Base-by-base conservation (phyloP, 192 early-diverging fungal genomes). In the Backusella tarrabulga region DNA sequence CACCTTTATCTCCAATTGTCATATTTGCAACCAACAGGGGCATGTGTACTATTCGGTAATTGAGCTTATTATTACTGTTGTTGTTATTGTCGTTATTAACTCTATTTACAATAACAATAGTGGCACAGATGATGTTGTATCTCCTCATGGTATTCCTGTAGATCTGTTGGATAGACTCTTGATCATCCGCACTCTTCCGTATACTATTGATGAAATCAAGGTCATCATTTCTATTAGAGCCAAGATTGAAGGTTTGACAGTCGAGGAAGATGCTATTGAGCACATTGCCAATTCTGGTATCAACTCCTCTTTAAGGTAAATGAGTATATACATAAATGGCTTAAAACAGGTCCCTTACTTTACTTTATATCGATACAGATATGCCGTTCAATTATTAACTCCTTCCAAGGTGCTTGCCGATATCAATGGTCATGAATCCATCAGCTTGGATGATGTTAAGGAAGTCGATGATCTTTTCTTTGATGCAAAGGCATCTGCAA, bases 131-230 rank as follows among this genome's bases (percentile, higher is more conserved):
- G 91, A 90, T 81, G 85, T 91, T 68, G 68, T 85, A n/a, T 87
- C 95, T 3, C 93, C 95, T 14, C 98, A 99, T 78, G 98, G 98
- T 71, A 95, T 99, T 70, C 98, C 98, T 9, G 89, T 96, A 34
- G 98, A 99, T 86, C 86, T 99, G 46, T 86, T 99, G 38, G 98
- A 99, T 82, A 93, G 98, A 50, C 89, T 98, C 75, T 85, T 98
- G 29, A 99, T 99, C 83, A 96, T 99, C 72, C 92, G 97, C 68
- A 98, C 98, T 1, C 74, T 92, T 21, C 97, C 98, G 3, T 98
- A 99, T 85, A 94, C 92, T 7, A 81, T 92, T 74, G 94, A 95
- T 46, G 97, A 98, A 80, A 97, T 97, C 69, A 88, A 88, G 74
- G 88, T 93, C 54, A 97, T 99, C 78, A 81, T 99, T 63, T 91